Conservation (phyloP, 2,329 filamentous ascomycete genomes). For the Cladophialophora exuberans region DNA sequence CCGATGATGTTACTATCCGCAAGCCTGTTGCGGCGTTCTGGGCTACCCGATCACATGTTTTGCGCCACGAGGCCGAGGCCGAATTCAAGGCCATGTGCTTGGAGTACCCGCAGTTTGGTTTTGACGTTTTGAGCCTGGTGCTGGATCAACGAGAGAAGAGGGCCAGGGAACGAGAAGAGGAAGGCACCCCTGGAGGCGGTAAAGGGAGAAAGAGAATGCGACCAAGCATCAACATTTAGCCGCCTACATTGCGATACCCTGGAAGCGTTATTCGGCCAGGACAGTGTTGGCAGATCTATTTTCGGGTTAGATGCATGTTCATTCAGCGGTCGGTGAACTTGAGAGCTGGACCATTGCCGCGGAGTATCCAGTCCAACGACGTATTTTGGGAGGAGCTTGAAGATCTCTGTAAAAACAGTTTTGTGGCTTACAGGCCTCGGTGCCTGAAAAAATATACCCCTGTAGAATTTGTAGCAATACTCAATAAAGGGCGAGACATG, state of each 20-base stretch:
- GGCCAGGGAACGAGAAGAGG: slow-evolving; percentile 41
- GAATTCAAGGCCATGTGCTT: slow-evolving; percentile 85
- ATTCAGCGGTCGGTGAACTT: not conserved
- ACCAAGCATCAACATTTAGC: slow-evolving; percentile 32
- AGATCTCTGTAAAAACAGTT: slow-evolving; percentile 10
- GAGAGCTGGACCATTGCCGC: not conserved
- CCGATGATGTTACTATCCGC: slow-evolving; percentile 73
- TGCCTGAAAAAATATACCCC: not conserved
- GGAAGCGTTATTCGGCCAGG: not conserved
- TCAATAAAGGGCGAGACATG: not conserved
- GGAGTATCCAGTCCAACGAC: not conserved
- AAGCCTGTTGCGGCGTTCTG: slow-evolving; percentile 88
- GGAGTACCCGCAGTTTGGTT: slow-evolving; percentile 88
- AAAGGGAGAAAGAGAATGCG: slow-evolving; percentile 45
- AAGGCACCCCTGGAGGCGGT: slow-evolving; percentile 32
- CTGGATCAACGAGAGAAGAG: slow-evolving; percentile 51
- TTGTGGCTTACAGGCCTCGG: not conserved
- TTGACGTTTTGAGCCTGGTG: slow-evolving; percentile 75
- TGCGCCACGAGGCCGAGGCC: slow-evolving; percentile 81
- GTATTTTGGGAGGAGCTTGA: not conserved
- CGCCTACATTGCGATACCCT: not conserved
- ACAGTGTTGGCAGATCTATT: not conserved
- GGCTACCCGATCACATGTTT: slow-evolving; percentile 77
- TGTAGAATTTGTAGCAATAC: no score
- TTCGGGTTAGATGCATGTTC: not conserved